Base-by-base conservation (phyloP, 164 flowering plant genomes). In the Platanus orientalis region DNA sequence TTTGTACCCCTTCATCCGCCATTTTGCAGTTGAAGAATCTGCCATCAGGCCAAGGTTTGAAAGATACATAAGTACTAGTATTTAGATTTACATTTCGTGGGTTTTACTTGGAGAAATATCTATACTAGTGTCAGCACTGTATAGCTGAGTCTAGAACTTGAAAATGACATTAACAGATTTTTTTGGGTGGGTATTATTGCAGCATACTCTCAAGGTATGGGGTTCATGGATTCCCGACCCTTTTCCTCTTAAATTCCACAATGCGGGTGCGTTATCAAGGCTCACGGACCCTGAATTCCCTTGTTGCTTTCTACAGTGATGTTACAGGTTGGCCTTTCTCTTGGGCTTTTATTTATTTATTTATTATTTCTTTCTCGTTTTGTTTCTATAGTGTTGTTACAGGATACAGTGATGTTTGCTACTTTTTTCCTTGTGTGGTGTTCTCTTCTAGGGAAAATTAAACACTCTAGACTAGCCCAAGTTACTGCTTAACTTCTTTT, bases 201-300 rank as follows among this genome's bases (percentile, higher is more conserved):
- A 94, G 98, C 81, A 80, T 78, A 23, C 80, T 94, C 29, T 84
- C 96, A 0, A 88, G 76, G 72, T 90, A 89, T 75, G 96, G 98
- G 66, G 95, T 91, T 75, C 96, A 84, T 79, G 97, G 98, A 45
- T 94, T 90, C 68, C 98, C 98, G 1, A 85, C 95, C 4, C 83
- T 94, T 70, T 78, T 90, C 66, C 83, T 94, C 51, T 61, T 83
- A 29, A 94, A 94, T 70, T 87, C 96, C 14, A 90, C 98, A 16
- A 75, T 80, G 78, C 86, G 89, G 34, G 75, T 80, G 52, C 88
- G 90, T 1, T 90, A 89, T 73, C 89, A 76, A 67, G 97, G 97
- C 30, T 76, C 88, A 40, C 84, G 96, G 53, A 77, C 80, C 2
- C 69, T 86, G 49, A 67, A 66, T 60, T 89, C 96, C 56, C 79